Evolutionary conservation across 352 stramenopile genomes (phyloP).

Genomic region (Phytophthora cactorum): DNA sequence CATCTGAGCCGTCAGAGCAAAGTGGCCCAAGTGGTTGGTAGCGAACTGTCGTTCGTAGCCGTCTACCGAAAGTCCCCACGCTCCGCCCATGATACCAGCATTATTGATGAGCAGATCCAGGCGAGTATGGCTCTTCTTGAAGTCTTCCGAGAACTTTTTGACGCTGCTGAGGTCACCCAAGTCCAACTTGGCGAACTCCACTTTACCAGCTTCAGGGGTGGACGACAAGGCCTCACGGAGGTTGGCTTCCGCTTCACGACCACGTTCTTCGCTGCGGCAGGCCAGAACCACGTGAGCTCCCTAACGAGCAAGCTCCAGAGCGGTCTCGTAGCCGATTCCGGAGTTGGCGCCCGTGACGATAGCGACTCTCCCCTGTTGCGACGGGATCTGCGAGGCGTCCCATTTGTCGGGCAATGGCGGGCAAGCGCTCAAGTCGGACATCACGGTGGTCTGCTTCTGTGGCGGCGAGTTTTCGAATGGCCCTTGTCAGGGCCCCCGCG

Average conservation of each 20-base stretch:
- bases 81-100: conserved; percentile 51
- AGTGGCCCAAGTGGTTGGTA: conserved; percentile 72
- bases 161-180: conserved; percentile 48
- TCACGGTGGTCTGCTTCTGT: not conserved
- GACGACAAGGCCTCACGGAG: conserved; percentile 15
- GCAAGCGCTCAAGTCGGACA: conserved; percentile 10
- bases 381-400: conserved; percentile 36
- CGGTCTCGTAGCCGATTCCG: conserved; percentile 48
- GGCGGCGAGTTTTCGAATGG: conserved; percentile 1
- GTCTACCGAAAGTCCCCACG: conserved; percentile 36
- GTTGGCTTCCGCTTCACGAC: conserved; percentile 15
- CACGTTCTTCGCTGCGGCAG: conserved; percentile 36
- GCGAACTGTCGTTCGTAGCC: conserved; percentile 63
- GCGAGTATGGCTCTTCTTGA: conserved; percentile 26
- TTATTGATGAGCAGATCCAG: conserved; percentile 76
- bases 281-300: conserved; percentile 48
- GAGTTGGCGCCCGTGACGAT: conserved; percentile 53
- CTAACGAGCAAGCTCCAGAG: conserved; percentile 39
- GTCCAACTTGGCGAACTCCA: conserved; percentile 54
- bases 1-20: conserved; percentile 50
- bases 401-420: conserved; percentile 25
- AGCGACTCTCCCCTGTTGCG: conserved; percentile 28
- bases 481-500: too few relatives aligned
- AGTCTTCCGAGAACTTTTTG: conserved; percentile 39
- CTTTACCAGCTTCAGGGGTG: conserved; percentile 11